Conservation (phyloP, 306 rosid genomes). For the Castanea sativa region DNA sequence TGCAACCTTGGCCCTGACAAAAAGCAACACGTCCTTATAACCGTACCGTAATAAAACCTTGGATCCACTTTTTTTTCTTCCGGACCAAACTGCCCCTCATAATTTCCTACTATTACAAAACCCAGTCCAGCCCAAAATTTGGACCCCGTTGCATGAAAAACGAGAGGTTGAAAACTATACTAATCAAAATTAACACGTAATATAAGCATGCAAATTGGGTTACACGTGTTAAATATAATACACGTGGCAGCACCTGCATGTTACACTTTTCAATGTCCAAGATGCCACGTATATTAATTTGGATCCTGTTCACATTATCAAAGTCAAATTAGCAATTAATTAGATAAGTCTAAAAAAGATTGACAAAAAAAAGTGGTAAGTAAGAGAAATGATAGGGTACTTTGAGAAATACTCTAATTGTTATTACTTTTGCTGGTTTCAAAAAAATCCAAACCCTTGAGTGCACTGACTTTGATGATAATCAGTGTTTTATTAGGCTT, state of each 20-base stretch:
- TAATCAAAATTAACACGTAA: constrained; percentile 45
- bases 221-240: constrained; percentile 30
- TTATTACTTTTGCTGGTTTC: background rate
- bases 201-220: background rate
- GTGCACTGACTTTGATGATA: constrained; percentile 41
- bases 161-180: background rate
- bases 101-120: background rate
- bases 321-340: constrained; percentile 24
- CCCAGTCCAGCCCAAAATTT: background rate
- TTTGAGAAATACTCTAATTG: background rate
- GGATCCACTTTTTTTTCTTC: background rate
- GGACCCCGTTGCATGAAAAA: constrained; percentile 15
- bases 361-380: background rate
- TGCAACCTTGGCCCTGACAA: background rate
- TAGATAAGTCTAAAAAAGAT: background rate
- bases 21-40: background rate
- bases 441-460: constrained; percentile 2
- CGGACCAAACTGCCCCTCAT: constrained; percentile 26
- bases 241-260: constrained; percentile 29
- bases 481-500: background rate
- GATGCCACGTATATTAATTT: constrained; percentile 9
- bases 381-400: background rate
- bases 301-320: background rate
- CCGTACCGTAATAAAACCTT: constrained; percentile 11
- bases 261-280: background rate